Percentiles rank a stretch among this genome's conserved stretches.
These are phyloP conservation scores for Saturnispora ahearnii DNA, from an alignment of 805 yeast species.

Conservation along the genomic window DNA sequence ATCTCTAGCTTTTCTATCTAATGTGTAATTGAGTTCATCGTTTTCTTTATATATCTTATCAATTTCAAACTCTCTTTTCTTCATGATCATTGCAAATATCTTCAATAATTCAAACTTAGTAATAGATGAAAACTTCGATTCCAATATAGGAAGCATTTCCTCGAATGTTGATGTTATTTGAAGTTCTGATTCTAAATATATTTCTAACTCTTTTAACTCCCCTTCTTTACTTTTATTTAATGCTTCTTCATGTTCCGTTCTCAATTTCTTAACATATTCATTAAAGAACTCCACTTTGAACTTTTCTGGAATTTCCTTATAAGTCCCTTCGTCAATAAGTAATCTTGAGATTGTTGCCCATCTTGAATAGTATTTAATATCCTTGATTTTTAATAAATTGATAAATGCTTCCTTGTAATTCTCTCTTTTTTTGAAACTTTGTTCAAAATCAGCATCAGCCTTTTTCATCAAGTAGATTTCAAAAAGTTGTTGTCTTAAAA, in stretches of 20 bases:
- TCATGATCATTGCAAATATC: slow-evolving; percentile 32
- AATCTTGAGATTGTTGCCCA: slow-evolving; percentile 53
- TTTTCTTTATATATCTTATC: slow-evolving; percentile 23
- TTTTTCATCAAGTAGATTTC: slow-evolving; percentile 53
- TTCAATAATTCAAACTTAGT: slow-evolving; percentile 51
- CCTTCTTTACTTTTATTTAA: slow-evolving; percentile 29
- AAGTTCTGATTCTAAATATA: slow-evolving; percentile 31
- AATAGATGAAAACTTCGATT: slow-evolving; percentile 45
- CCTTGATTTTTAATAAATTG: slow-evolving; percentile 35
- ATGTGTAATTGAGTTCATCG: slow-evolving; percentile 37
- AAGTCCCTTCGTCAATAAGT: slow-evolving; percentile 60
- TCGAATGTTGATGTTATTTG: slow-evolving; percentile 2
- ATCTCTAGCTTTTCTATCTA: slow-evolving; percentile 60
- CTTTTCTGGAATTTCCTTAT: slow-evolving; percentile 48
- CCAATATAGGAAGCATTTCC: background rate
- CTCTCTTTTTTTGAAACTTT: slow-evolving; percentile 44
- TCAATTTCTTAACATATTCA: slow-evolving; percentile 38
- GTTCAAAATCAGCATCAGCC: slow-evolving; percentile 41
- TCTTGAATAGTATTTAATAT: slow-evolving; percentile 46
- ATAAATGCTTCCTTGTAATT: slow-evolving; percentile 48
- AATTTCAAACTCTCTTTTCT: slow-evolving; percentile 22
- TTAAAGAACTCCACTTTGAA: slow-evolving; percentile 47
- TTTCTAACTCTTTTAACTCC: slow-evolving; percentile 45
- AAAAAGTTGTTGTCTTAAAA: slow-evolving; percentile 49
- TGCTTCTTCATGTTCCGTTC: slow-evolving; percentile 24